Evolutionary conservation across 2,329 filamentous ascomycete genomes (phyloP), one percentile per base, ranked within the genome.

Genomic region (Aspergillus carbonarius): DNA sequence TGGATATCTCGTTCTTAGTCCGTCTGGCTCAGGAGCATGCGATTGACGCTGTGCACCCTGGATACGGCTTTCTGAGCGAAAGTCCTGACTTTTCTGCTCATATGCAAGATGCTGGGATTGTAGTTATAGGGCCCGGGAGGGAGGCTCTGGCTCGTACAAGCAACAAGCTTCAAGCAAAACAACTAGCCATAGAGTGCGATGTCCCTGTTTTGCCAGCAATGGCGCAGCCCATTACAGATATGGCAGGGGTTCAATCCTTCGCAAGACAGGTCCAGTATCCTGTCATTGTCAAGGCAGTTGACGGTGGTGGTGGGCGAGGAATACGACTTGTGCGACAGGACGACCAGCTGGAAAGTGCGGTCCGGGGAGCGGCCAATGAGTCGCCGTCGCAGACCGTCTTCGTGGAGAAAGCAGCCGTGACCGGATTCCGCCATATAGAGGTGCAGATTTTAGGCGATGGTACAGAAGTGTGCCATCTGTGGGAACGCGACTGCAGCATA

Each of bases 231-330:
- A 83, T 81, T 0, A 73, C 70, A 8, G 70, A 69, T 15, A 63
- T 80, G 1, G 71, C 76, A 25, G 74, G 79, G 5, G 77, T 84
- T 4, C 68, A 71, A 3, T 44, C 55, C 0, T 93, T 93, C 66
- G 92, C 90, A 71, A 81, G 68, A 2, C 49, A 72, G 20, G 74
- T 78, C 13, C 82, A 82, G 1, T 82, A 81, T 46, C 84, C 84
- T 0, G 75, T 86, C 44, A 85, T 87, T 82, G 74, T 88, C 46
- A 88, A 88, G 66, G 85, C 85, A n/a, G 82, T 87, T 3, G 85
- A 87, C 68, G 85, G 85, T 1, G 85, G 85, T 13, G 85, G 85
- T 2, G 85, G 85, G 0, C 72, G 84, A 15, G 85, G 85, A 0
- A 87, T 88, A 47, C 78, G 85, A 5, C 72, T 87, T 0, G 79